Evolutionary conservation across 371 early-diverging fungal species (phyloP).

Genomic region (Mortierella sp.): DNA sequence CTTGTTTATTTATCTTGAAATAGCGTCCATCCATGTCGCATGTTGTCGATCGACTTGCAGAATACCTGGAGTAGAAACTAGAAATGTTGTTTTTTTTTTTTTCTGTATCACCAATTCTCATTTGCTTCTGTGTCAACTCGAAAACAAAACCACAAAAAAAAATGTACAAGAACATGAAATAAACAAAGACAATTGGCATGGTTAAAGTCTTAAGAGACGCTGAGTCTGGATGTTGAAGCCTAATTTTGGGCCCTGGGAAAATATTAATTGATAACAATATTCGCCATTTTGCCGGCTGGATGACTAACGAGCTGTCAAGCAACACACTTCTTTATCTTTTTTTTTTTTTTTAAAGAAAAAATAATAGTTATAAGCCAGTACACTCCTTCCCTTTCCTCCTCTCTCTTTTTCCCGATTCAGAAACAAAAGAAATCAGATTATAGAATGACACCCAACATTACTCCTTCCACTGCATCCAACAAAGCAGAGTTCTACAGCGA

Average conservation of each 20-base stretch:
- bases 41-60: constrained; percentile 71
- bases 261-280: background rate
- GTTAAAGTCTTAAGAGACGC: too few species aligned
- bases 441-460: constrained; percentile 41
- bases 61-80: constrained; percentile 63
- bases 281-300: background rate
- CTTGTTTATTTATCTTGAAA: background rate
- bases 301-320: background rate
- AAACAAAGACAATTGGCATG: background rate
- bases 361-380: too few species aligned
- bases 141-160: background rate
- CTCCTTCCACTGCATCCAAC: constrained; percentile 36
- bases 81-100: background rate
- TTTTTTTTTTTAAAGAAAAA: too few species aligned
- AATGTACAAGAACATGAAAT: background rate
- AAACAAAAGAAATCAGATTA: background rate
- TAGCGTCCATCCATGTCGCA: constrained; percentile 77
- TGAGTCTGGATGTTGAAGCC: too few species aligned
- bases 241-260: background rate
- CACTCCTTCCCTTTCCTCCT: background rate
- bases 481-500: constrained; percentile 70
- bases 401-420: background rate
- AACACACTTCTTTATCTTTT: too few species aligned
- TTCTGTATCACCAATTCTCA: background rate
- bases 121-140: too few species aligned